Evolutionary conservation across 1,284 basidiomycete genomes (phyloP).

Genomic region (Inonotus hispidus): DNA sequence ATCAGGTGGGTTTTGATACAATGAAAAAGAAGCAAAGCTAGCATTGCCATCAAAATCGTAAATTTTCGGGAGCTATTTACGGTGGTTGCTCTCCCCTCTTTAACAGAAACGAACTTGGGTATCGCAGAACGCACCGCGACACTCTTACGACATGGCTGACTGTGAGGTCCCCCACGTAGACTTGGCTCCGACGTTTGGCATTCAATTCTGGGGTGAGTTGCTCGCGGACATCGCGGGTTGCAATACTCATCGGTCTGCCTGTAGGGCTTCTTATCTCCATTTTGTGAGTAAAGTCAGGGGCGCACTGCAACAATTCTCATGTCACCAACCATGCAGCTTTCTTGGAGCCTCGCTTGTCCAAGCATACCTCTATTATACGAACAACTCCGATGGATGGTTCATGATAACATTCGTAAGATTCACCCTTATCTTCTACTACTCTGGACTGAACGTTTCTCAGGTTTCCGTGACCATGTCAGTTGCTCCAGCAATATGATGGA

Average conservation of each 20-base stretch:
- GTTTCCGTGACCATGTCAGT: neutral
- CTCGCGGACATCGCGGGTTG: neutral
- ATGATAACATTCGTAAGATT: neutral
- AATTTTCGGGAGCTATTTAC: too few species aligned
- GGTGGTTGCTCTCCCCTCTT: too few species aligned
- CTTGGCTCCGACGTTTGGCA: neutral
- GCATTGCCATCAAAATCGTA: too few species aligned
- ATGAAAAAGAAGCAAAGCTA: too few species aligned
- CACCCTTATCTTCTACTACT: neutral
- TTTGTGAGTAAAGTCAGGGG: neutral
- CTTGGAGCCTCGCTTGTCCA: neutral
- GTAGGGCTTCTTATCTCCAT: neutral
- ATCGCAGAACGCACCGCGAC: neutral
- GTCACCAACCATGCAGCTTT: neutral
- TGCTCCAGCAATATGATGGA: neutral
- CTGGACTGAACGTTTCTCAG: neutral
- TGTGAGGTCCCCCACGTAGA: neutral
- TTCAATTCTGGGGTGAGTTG: neutral
- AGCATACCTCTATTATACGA: neutral
- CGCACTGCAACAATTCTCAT: neutral
- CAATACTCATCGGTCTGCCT: neutral
- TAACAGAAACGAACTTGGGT: too few species aligned
- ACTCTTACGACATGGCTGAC: neutral
- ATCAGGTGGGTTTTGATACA: too few species aligned
- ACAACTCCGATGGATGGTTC: neutral